A percentile compares a stretch with the other conserved stretches of the same genome.
These are phyloP conservation scores for Camelina neglecta DNA, from an alignment of 345 rosid species.

Conservation along the genomic window DNA sequence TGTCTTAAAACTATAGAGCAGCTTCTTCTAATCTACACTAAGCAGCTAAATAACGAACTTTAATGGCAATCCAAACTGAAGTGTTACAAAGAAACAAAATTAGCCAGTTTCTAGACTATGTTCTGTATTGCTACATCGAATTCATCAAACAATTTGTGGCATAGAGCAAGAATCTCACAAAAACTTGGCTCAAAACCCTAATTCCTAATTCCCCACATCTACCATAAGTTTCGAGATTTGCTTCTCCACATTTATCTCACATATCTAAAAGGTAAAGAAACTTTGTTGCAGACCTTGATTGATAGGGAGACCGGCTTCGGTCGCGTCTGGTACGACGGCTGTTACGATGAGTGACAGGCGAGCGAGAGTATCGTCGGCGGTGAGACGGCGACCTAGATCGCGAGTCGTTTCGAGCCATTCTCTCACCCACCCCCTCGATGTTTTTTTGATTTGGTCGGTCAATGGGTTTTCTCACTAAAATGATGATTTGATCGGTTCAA, in stretches of 20 bases:
- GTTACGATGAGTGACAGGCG: constrained; percentile 42
- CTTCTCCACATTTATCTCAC: not conserved
- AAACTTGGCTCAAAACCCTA: not conserved
- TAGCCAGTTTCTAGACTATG: not conserved
- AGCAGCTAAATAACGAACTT: not conserved
- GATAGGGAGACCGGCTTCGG: constrained; percentile 44
- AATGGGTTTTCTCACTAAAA: not conserved
- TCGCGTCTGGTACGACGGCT: constrained; percentile 59
- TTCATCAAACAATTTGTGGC: not conserved
- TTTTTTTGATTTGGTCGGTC: constrained; percentile 2
- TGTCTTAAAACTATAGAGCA: constrained; percentile 52
- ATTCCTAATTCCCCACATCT: not conserved
- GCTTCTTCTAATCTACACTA: constrained; percentile 50
- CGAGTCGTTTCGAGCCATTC: constrained; percentile 63
- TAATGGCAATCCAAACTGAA: not conserved
- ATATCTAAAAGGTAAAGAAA: not conserved
- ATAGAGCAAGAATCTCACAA: not conserved
- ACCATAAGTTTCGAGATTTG: not conserved
- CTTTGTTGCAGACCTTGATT: constrained; percentile 39
- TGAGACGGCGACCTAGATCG: constrained; percentile 67
- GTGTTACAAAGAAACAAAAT: not conserved
- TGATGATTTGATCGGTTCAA: constrained; percentile 4
- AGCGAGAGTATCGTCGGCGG: constrained; percentile 56
- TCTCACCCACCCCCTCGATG: not conserved
- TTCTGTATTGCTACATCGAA: not conserved